These are phyloP conservation scores for Basidiobolus meristosporus DNA, from an alignment of 371 early-diverging fungal species.

Conservation along the genomic window DNA sequence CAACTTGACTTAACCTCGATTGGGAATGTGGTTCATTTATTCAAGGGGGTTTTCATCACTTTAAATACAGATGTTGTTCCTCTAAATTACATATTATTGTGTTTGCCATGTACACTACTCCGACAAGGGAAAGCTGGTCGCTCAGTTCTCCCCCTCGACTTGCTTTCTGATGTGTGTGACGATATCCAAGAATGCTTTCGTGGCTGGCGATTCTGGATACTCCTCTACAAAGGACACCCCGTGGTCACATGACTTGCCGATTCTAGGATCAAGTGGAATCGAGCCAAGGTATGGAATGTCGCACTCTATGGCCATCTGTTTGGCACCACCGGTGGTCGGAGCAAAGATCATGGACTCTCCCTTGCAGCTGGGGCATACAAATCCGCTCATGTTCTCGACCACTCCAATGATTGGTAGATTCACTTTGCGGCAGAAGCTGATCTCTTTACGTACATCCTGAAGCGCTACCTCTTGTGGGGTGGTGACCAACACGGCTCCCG, in stretches of 20 bases:
- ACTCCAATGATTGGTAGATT: slow-evolving; percentile 82
- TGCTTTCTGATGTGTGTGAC: too few species aligned
- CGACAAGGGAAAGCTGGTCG: too few species aligned
- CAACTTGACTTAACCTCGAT: too few species aligned
- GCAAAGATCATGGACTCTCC: slow-evolving; percentile 72
- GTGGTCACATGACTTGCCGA: slow-evolving; percentile 68
- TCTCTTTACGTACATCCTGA: slow-evolving; percentile 89
- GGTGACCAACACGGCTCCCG: slow-evolving; percentile 89
- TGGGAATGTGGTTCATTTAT: too few species aligned
- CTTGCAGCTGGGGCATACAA: slow-evolving; percentile 85
- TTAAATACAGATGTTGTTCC: too few species aligned
- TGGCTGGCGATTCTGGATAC: slow-evolving; percentile 75
- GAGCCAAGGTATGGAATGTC: slow-evolving; percentile 56
- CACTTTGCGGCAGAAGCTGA: slow-evolving; percentile 89
- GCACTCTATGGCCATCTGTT: slow-evolving; percentile 56
- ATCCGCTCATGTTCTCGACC: slow-evolving; percentile 98
- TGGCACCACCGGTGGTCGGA: slow-evolving; percentile 82
- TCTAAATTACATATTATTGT: too few species aligned
- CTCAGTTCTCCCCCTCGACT: too few species aligned
- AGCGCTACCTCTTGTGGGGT: slow-evolving; percentile 97
- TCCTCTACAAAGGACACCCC: slow-evolving; percentile 76
- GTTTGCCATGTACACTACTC: too few species aligned
- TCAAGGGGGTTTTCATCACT: too few species aligned
- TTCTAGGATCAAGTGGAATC: slow-evolving; percentile 84
- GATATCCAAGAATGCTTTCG: slow-evolving; percentile 47